A percentile compares a stretch with the other conserved stretches of the same genome.
Conservation (phyloP, 2,329 filamentous ascomycete species). For the Didymella pinodella region DNA sequence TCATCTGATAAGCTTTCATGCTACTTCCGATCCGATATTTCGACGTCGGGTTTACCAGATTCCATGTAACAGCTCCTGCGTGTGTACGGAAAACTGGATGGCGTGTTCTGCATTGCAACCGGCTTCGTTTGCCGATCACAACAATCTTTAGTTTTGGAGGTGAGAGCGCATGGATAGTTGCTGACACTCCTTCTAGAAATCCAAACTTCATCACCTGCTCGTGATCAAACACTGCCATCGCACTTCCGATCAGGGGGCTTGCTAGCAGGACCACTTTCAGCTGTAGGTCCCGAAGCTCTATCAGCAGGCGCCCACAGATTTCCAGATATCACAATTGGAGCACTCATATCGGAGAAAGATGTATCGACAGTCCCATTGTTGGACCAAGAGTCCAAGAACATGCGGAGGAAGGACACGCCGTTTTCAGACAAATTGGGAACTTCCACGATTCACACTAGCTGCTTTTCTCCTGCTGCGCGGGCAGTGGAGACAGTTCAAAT, state of each 20-base stretch:
- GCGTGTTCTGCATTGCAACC: not conserved
- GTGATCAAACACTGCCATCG: slow-evolving; percentile 4
- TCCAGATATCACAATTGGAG: slow-evolving; percentile 38
- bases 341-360: slow-evolving; percentile 37
- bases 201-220: slow-evolving; percentile 11
- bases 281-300: slow-evolving; percentile 19
- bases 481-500: slow-evolving; percentile 41
- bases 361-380: slow-evolving; percentile 26
- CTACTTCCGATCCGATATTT: too few species aligned
- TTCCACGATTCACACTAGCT: slow-evolving; percentile 16
- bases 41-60: not conserved
- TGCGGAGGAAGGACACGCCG: slow-evolving; percentile 17
- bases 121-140: too few species aligned
- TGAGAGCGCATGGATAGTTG: not conserved
- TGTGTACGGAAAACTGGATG: not conserved
- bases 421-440: slow-evolving; percentile 16
- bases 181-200: slow-evolving; percentile 9
- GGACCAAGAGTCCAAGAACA: slow-evolving; percentile 28
- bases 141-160: not conserved
- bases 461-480: slow-evolving; percentile 36
- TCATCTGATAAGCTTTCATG: not conserved
- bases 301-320: slow-evolving; percentile 31
- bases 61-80: too few species aligned
- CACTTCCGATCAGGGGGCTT: slow-evolving; percentile 4
- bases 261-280: slow-evolving; percentile 14